Percentiles rank a stretch among this genome's conserved stretches.
Conservation (phyloP, 805 yeast species). For the Saturnispora zaruensis region DNA sequence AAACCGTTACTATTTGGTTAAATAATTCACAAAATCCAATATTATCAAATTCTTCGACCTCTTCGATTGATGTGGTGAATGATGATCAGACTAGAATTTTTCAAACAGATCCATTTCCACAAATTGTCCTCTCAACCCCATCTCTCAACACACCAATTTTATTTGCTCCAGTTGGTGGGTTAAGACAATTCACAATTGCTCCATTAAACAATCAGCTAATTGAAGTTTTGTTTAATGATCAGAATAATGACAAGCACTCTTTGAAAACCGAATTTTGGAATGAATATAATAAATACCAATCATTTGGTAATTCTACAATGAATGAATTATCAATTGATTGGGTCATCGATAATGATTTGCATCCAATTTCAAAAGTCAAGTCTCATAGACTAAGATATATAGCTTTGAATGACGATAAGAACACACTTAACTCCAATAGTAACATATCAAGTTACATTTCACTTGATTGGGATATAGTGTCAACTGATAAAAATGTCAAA, state of each 20-base stretch:
- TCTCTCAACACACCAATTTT: slow-evolving; percentile 21
- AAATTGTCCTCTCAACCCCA: slow-evolving; percentile 16
- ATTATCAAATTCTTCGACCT: slow-evolving; percentile 12
- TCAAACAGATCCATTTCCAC: slow-evolving; percentile 13
- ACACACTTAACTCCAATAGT: neutral
- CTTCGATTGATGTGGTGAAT: slow-evolving; percentile 6
- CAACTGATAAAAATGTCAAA: slow-evolving; percentile 4
- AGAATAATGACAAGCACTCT: slow-evolving; percentile 2
- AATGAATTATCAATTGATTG: slow-evolving; percentile 27
- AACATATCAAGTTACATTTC: slow-evolving; percentile 27
- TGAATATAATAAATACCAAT: slow-evolving; percentile 18
- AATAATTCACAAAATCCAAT: slow-evolving; percentile 22
- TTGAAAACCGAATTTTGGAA: slow-evolving; percentile 13
- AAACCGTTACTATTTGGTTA: slow-evolving; percentile 24
- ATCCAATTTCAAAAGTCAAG: slow-evolving; percentile 23
- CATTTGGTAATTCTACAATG: slow-evolving; percentile 26
- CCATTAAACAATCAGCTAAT: slow-evolving; percentile 18
- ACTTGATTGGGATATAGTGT: slow-evolving; percentile 23
- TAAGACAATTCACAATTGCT: slow-evolving; percentile 32
- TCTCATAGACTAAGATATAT: slow-evolving; percentile 25
- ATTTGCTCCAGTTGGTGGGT: slow-evolving; percentile 35
- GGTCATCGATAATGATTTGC: slow-evolving; percentile 25
- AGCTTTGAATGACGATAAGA: slow-evolving; percentile 8
- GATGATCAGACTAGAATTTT: slow-evolving; percentile 4
- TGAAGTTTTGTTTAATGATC: slow-evolving; percentile 14